Percentiles rank a stretch among this genome's conserved stretches.
phyloP scores from a whole-genome alignment of 495 filamentous ascomycete genomes.

The Cudoniella acicularis region DNA sequence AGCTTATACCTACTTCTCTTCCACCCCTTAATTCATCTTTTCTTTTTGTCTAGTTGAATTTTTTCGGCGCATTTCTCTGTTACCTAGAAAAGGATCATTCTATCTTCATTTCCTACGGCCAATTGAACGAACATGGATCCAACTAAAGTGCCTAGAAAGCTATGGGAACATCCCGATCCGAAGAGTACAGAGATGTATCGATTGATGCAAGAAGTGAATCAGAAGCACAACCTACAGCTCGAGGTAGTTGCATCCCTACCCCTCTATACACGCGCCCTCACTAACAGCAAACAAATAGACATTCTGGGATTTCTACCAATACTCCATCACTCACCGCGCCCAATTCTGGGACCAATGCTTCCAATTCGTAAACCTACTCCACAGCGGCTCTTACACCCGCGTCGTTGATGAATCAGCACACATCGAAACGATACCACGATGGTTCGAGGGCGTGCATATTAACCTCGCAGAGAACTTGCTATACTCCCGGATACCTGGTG shows the following conservation, averaged over 20 bases:
- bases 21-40: neutral
- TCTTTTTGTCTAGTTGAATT: neutral
- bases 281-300: too few relatives aligned
- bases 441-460: slow-evolving; percentile 61
- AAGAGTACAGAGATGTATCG: slow-evolving; percentile 47
- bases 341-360: slow-evolving; percentile 67
- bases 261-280: too few relatives aligned
- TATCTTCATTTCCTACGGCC: too few relatives aligned
- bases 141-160: slow-evolving; percentile 39
- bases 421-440: slow-evolving; percentile 64
- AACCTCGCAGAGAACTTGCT: slow-evolving; percentile 66
- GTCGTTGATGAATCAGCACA: slow-evolving; percentile 65
- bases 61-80: neutral
- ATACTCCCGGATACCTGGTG: slow-evolving; percentile 38
- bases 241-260: too few relatives aligned
- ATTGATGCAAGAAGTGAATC: slow-evolving; percentile 48
- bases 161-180: slow-evolving; percentile 56
- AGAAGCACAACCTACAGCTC: slow-evolving; percentile 36
- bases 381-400: slow-evolving; percentile 51
- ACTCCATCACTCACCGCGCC: slow-evolving; percentile 55
- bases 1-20: neutral
- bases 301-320: slow-evolving; percentile 62
- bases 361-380: slow-evolving; percentile 53
- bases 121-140: slow-evolving; percentile 19
- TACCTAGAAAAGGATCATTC: too few relatives aligned